Evolutionary conservation across 1,139 yeast genomes (phyloP).

Genomic region (Yamadazyma siamensis): DNA sequence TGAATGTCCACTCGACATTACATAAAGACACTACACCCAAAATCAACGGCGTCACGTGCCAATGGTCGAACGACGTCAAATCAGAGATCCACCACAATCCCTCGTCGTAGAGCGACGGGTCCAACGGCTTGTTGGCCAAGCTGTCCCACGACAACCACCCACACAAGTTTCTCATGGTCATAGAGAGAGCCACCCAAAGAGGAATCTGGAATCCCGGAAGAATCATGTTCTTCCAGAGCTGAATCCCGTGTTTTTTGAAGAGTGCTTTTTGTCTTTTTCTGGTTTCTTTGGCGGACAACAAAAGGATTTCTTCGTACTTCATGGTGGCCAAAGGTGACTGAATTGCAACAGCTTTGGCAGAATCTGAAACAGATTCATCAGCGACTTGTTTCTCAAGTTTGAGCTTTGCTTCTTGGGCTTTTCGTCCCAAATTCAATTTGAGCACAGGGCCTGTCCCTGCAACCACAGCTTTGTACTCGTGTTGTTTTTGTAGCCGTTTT

Average conservation of each 20-base stretch:
- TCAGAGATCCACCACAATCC: slow-evolving; percentile 61
- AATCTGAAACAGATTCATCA: slow-evolving; percentile 8
- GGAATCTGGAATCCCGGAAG: slow-evolving; percentile 84
- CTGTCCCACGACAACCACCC: slow-evolving; percentile 65
- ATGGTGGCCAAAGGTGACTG: slow-evolving; percentile 42
- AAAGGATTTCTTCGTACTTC: slow-evolving; percentile 72
- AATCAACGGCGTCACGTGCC: slow-evolving; percentile 62
- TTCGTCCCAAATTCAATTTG: slow-evolving; percentile 65
- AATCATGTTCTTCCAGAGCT: slow-evolving; percentile 73
- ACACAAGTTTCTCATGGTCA: slow-evolving; percentile 71
- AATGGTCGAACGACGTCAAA: slow-evolving; percentile 59
- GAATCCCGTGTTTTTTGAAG: slow-evolving; percentile 65
- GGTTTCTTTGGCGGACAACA: slow-evolving; percentile 73
- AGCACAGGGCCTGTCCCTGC: slow-evolving; percentile 75
- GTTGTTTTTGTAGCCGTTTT: slow-evolving; percentile 65
- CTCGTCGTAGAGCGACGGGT: slow-evolving; percentile 50
- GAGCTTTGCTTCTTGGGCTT: slow-evolving; percentile 37
- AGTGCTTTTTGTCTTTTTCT: slow-evolving; percentile 68
- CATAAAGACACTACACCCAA: slow-evolving; percentile 69
- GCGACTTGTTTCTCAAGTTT: slow-evolving; percentile 19
- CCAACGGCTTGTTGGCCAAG: slow-evolving; percentile 47
- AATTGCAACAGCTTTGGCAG: slow-evolving; percentile 9
- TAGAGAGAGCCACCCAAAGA: slow-evolving; percentile 77
- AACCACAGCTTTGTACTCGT: slow-evolving; percentile 62
- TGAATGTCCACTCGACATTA: slow-evolving; percentile 73